These are phyloP conservation scores for Exidia glandulosa DNA, from an alignment of 768 basidiomycete species.

Conservation along the genomic window DNA sequence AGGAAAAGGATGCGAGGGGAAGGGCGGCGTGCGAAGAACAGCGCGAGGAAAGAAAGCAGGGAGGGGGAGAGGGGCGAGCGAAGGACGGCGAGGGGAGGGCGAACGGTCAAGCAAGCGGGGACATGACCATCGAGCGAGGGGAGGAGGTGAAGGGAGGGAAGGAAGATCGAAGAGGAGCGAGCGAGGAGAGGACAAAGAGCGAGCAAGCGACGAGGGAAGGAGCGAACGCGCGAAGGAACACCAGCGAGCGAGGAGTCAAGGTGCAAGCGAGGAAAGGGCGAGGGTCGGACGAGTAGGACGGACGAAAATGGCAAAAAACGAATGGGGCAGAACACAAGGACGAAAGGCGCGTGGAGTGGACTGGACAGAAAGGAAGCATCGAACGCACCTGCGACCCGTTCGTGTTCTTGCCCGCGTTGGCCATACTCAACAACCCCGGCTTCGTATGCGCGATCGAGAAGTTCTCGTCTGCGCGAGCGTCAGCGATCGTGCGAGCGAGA, in stretches of 20 bases:
- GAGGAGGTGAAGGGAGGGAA: too few relatives aligned
- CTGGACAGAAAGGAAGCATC: too few relatives aligned
- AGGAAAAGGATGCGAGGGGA: not conserved
- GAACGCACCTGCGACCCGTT: slow-evolving; percentile 49
- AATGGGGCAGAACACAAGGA: not conserved
- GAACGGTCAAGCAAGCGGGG: not conserved
- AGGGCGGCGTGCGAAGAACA: too few relatives aligned
- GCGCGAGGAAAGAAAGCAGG: too few relatives aligned
- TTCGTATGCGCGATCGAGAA: slow-evolving; percentile 64
- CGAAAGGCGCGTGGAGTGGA: too few relatives aligned
- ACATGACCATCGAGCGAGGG: not conserved
- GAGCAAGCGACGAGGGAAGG: not conserved
- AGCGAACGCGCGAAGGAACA: not conserved
- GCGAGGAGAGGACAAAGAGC: not conserved
- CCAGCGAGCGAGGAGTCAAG: not conserved
- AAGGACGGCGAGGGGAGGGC: not conserved
- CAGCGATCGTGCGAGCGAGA: too few relatives aligned
- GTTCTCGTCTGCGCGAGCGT: slow-evolving; percentile 87
- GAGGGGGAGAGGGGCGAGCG: not conserved
- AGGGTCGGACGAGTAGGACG: not conserved
- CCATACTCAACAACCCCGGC: slow-evolving; percentile 62
- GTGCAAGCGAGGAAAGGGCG: slow-evolving; percentile 15
- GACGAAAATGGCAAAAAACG: not conserved
- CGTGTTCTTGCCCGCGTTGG: slow-evolving; percentile 71
- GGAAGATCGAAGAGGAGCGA: not conserved